Evolutionary conservation across 1,284 basidiomycete species (phyloP).

Genomic region (Cryptococcus sp.): DNA sequence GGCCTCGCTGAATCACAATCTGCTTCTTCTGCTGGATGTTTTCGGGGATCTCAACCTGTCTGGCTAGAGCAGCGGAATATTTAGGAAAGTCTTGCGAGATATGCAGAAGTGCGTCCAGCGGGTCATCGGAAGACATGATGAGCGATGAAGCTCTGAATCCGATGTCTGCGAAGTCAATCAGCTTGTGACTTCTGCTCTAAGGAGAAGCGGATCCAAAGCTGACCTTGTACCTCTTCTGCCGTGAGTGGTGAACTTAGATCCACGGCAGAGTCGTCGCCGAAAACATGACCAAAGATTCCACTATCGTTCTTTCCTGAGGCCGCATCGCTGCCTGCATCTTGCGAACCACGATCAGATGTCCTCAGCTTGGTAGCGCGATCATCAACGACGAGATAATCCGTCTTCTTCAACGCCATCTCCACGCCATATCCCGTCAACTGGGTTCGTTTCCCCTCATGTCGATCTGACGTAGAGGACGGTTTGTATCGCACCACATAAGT

Average conservation of each 20-base stretch:
- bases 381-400: constrained; percentile 92
- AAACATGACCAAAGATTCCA: constrained; percentile 25
- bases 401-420: constrained; percentile 90
- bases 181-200: neutral
- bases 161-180: constrained; percentile 57
- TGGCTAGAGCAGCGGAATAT: constrained; percentile 70
- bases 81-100: constrained; percentile 85
- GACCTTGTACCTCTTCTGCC: constrained; percentile 63
- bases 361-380: constrained; percentile 59
- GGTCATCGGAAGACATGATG: constrained; percentile 63
- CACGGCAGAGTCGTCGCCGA: constrained; percentile 50
- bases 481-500: constrained; percentile 75
- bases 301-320: neutral
- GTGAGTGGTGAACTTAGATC: constrained; percentile 65
- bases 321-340: neutral
- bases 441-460: constrained; percentile 23
- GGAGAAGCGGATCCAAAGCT: constrained; percentile 12
- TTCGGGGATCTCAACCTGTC: constrained; percentile 59
- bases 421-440: constrained; percentile 87
- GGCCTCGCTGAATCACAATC: constrained; percentile 54
- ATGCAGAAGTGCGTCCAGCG: constrained; percentile 65
- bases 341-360: neutral
- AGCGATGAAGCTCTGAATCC: constrained; percentile 73
- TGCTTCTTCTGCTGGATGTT: constrained; percentile 62
- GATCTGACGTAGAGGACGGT: constrained; percentile 50